Conservation (phyloP, 2,329 filamentous ascomycete genomes). For the Pleoardoris graminearum region DNA sequence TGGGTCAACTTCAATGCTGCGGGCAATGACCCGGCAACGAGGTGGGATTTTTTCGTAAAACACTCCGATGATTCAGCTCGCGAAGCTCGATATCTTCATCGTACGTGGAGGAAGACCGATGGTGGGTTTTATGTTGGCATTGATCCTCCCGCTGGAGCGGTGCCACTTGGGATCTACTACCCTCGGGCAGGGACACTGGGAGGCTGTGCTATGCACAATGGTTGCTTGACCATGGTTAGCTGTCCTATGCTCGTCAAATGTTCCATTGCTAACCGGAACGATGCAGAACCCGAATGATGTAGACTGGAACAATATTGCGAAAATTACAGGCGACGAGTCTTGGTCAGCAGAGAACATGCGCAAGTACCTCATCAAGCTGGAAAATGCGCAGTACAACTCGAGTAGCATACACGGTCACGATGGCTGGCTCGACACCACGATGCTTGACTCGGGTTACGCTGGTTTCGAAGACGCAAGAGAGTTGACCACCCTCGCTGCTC, state of each 20-base stretch:
- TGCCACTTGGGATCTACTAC: conserved; percentile 58
- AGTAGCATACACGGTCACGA: conserved; percentile 55
- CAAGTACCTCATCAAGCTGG: conserved; percentile 56
- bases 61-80: conserved; percentile 59
- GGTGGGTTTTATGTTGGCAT: conserved; percentile 40
- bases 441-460: conserved; percentile 54
- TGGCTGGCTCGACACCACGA: conserved; percentile 58
- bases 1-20: conserved; percentile 54
- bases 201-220: conserved; percentile 65
- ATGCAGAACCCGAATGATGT: conserved; percentile 54
- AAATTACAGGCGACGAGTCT: conserved; percentile 59
- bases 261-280: conserved; percentile 42
- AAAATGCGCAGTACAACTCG: conserved; percentile 53
- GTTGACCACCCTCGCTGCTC: conserved; percentile 54
- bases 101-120: conserved; percentile 58
- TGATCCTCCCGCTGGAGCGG: conserved; percentile 56
- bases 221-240: conserved; percentile 57
- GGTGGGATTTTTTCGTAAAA: conserved; percentile 65
- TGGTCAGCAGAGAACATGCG: conserved; percentile 60
- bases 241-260: conserved; percentile 48
- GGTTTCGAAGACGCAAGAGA: conserved; percentile 54
- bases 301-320: conserved; percentile 61
- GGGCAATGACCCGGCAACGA: conserved; percentile 58
- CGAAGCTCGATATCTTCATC: conserved; percentile 60
- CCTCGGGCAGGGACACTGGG: conserved; percentile 61